Percentiles rank a stretch among this genome's conserved stretches.
Conservation (phyloP, 2,329 filamentous ascomycete species). For the Fusarium clavum region DNA sequence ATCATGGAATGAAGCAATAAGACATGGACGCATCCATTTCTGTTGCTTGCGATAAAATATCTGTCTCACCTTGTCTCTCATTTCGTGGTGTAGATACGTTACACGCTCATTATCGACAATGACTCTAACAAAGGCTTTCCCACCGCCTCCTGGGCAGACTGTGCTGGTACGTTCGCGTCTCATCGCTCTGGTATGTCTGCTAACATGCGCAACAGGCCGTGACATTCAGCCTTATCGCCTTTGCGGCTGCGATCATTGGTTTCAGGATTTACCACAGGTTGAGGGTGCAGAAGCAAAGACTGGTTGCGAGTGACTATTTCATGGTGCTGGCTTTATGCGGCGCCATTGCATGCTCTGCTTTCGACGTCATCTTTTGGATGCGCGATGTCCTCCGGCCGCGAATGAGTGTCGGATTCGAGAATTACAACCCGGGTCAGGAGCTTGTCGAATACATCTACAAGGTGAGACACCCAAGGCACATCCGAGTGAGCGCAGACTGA, state of each 20-base stretch:
- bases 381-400: conserved; percentile 26
- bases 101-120: conserved; percentile 21
- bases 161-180: conserved; percentile 23
- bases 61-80: conserved; percentile 20
- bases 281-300: conserved; percentile 14
- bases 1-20: conserved; percentile 10
- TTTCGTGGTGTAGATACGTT: conserved; percentile 5
- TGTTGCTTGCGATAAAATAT: neutral
- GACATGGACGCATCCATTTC: conserved; percentile 19
- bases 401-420: conserved; percentile 28
- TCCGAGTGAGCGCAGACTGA: neutral
- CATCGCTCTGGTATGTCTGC: neutral
- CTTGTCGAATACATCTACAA: conserved; percentile 34
- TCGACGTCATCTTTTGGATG: conserved; percentile 17
- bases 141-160: conserved; percentile 14
- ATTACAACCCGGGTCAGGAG: conserved; percentile 9
- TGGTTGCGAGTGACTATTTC: conserved; percentile 25
- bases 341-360: conserved; percentile 15
- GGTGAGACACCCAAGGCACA: neutral
- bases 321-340: conserved; percentile 24
- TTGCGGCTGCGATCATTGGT: conserved; percentile 11
- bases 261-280: conserved; percentile 24
- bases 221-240: conserved; percentile 14
- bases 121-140: conserved; percentile 25
- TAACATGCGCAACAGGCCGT: conserved; percentile 5